Evolutionary conservation across 2,329 filamentous ascomycete species (phyloP), one percentile per base, ranked within the genome.

Genomic region (Beauveria australis): DNA sequence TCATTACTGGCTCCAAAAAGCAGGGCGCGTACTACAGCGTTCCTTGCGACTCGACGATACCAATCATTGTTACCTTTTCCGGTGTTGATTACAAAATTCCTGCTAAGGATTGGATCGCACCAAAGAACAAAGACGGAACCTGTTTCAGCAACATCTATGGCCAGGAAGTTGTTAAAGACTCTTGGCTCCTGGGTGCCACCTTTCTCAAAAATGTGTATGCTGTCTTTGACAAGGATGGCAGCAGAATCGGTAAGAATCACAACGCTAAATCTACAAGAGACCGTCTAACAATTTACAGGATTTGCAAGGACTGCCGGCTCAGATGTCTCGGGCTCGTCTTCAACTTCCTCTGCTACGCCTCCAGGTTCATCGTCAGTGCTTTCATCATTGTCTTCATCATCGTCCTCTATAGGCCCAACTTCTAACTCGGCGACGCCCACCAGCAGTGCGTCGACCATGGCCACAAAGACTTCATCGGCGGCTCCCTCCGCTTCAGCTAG

Each of bases 141-240:
- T 88, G 85, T 69, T 80, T 83, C 19, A 92, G 89, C 71, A 92
- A 89, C 67, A 83, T 96, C 41, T 87, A 91, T 58, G 89, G 88
- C 1, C 80, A 85, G 28, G 82, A 88, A 69, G 84, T 89, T 16
- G 86, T 91, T 52, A 74, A 79, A 1, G 79, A 77, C 66, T 67
- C 85, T 30, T 96, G 91, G 91, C 78, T 96, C n/a, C 74, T 96
- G 1, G 92, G 92, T 2, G 91, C 92, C 65, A 84, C 88, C 1
- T 96, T 96, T 67, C 75, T 96, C 63, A 96, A 95, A 76, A 96
- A 95, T 66, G 91, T 96, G 18, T 96, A 96, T 70, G 79, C 85
- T 1, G 87, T 94, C 26, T 96, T 95, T 70, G 92, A 96, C 71
- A 84, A 83, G 58, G 91, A 93, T 64, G 69, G 85, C 64, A 74